These are phyloP conservation scores for Botryobasidium botryosum DNA, from an alignment of 768 basidiomycete species.

Conservation along the genomic window DNA sequence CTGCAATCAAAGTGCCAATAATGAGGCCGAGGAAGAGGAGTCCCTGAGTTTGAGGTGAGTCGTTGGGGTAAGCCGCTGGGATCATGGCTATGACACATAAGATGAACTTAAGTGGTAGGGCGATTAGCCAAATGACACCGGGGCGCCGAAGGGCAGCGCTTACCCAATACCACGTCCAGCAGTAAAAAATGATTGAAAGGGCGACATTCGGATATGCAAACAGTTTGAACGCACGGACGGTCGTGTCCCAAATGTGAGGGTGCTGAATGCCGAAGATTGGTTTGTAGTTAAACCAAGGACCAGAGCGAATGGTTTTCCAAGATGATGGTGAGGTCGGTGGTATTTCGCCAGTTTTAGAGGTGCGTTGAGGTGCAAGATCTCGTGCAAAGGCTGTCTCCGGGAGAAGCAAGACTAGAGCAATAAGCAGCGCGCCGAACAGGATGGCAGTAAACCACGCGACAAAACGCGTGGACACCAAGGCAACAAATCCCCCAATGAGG, in stretches of 20 bases:
- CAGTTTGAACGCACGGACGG: slow-evolving; percentile 6
- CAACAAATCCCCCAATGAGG: slow-evolving; percentile 11
- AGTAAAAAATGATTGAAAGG: slow-evolving; percentile 11
- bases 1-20: slow-evolving; percentile 11
- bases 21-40: slow-evolving; percentile 10
- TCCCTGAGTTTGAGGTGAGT: slow-evolving; percentile 9
- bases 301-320: background rate
- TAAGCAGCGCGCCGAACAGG: slow-evolving; percentile 9
- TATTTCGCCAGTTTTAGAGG: too few species aligned
- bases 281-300: slow-evolving; percentile 7
- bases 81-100: slow-evolving; percentile 12
- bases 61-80: slow-evolving; percentile 10
- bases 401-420: slow-evolving; percentile 7
- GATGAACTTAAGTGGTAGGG: slow-evolving; percentile 9
- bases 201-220: slow-evolving; percentile 11
- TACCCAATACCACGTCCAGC: slow-evolving; percentile 14
- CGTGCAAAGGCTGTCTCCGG: slow-evolving; percentile 9
- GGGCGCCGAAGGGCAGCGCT: background rate
- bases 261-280: background rate
- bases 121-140: background rate
- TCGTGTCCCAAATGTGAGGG: slow-evolving; percentile 7
- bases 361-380: background rate
- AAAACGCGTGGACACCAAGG: slow-evolving; percentile 9
- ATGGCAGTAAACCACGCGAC: slow-evolving; percentile 12
- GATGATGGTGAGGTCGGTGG: too few species aligned